A percentile compares a stretch with the other conserved stretches of the same genome.
Conservation (phyloP, 192 early-diverging fungal genomes). For the Cladochytrium replicatum region DNA sequence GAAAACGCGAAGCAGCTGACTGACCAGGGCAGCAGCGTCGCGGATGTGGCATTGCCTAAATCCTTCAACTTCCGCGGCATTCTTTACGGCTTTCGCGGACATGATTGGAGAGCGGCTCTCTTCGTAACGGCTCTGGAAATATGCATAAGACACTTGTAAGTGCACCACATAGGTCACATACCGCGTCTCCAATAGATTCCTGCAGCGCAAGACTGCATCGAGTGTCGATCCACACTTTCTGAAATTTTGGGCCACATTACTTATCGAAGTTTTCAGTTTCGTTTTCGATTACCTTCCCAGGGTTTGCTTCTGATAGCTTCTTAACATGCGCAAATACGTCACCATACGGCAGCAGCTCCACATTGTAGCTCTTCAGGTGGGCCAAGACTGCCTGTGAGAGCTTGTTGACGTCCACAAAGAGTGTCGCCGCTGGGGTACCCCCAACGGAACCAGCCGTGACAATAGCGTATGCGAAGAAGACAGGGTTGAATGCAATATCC, state of each 20-base stretch:
- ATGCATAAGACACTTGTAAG: not conserved
- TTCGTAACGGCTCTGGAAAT: conserved; percentile 27
- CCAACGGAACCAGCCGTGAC: conserved; percentile 59
- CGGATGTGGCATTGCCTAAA: conserved; percentile 86
- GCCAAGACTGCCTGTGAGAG: conserved; percentile 48
- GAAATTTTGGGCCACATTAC: too few relatives aligned
- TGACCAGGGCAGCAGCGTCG: conserved; percentile 76
- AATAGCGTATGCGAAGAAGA: conserved; percentile 88
- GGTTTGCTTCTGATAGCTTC: conserved; percentile 12
- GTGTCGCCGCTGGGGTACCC: too few relatives aligned
- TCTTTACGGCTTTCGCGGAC: conserved; percentile 88
- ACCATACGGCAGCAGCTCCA: conserved; percentile 64
- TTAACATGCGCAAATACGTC: conserved; percentile 69
- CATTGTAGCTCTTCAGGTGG: conserved; percentile 11
- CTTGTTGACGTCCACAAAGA: conserved; percentile 74
- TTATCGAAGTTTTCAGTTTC: too few relatives aligned
- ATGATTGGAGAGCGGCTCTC: conserved; percentile 60
- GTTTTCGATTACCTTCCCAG: not conserved
- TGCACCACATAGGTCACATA: not conserved
- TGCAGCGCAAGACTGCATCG: conserved; percentile 66
- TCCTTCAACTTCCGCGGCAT: conserved; percentile 79
- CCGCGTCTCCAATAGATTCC: conserved; percentile 51
- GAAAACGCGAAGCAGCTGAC: conserved; percentile 1
- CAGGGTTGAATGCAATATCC: conserved; percentile 92
- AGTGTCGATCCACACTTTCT: conserved; percentile 53